Conservation (phyloP, 1,284 basidiomycete genomes). For the Mycena sp. region DNA sequence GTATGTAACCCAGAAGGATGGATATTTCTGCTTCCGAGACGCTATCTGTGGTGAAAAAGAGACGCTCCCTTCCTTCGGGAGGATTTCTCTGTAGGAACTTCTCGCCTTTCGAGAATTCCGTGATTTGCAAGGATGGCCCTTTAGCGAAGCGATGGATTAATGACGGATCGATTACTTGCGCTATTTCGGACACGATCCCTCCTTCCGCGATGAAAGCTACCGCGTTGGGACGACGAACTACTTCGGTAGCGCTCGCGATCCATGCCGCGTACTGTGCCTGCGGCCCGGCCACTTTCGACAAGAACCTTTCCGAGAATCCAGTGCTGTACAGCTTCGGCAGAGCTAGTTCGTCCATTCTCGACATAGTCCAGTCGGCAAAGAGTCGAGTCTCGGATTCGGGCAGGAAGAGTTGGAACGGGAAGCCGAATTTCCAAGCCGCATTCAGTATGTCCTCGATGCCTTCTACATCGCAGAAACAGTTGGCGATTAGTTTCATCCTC, state of each 20-base stretch:
- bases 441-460: neutral
- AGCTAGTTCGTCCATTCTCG: neutral
- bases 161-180: neutral
- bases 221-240: neutral
- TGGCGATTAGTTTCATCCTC: too few species aligned
- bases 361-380: neutral
- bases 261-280: neutral
- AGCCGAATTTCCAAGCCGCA: neutral
- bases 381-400: neutral
- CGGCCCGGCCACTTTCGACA: neutral
- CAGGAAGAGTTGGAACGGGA: neutral
- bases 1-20: neutral
- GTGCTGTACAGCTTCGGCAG: neutral
- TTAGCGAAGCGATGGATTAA: neutral
- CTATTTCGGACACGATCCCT: neutral
- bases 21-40: neutral
- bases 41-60: neutral
- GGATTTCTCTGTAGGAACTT: neutral
- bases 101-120: neutral
- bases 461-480: too few species aligned
- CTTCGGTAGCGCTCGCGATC: neutral
- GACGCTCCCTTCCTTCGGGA: neutral
- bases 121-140: neutral
- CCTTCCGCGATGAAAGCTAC: constrained; percentile 7
- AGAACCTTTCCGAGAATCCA: neutral